These are phyloP conservation scores for Vanrija humicola DNA, from an alignment of 1,284 basidiomycete genomes.

Conservation along the genomic window DNA sequence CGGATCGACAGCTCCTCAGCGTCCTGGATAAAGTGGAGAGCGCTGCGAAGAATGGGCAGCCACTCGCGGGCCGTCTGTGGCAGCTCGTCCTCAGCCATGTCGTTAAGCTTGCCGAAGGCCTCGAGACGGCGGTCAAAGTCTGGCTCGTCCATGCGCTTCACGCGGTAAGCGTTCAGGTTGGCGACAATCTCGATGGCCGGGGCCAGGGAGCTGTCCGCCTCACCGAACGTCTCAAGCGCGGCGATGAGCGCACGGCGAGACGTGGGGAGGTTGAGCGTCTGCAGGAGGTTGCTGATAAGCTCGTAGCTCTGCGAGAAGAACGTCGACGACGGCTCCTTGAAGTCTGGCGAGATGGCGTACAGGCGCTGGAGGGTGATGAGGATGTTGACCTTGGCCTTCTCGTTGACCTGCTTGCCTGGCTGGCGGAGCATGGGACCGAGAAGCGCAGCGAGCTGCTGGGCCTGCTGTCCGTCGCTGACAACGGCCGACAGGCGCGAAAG, in stretches of 20 bases:
- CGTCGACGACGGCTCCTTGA: slow-evolving; percentile 55
- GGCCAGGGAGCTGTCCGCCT: slow-evolving; percentile 55
- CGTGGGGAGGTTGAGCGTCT: slow-evolving; percentile 64
- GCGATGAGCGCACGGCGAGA: slow-evolving; percentile 65
- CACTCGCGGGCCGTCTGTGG: slow-evolving; percentile 52
- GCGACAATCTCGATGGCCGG: slow-evolving; percentile 58
- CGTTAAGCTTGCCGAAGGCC: slow-evolving; percentile 73
- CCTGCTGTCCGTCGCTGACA: slow-evolving; percentile 67
- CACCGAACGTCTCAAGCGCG: slow-evolving; percentile 62
- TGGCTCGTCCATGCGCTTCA: slow-evolving; percentile 78
- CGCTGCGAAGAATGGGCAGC: slow-evolving; percentile 79
- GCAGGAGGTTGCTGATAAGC: slow-evolving; percentile 69
- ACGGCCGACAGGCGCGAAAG: slow-evolving; percentile 76
- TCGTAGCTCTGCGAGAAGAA: slow-evolving; percentile 62
- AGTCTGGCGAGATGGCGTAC: slow-evolving; percentile 67
- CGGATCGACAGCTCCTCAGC: slow-evolving; percentile 83
- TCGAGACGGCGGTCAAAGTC: slow-evolving; percentile 83
- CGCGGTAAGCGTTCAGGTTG: slow-evolving; percentile 81
- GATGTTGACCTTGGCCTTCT: slow-evolving; percentile 82
- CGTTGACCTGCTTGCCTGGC: slow-evolving; percentile 70
- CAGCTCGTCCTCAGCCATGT: slow-evolving; percentile 49
- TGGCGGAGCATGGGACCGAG: slow-evolving; percentile 79
- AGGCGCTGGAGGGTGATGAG: slow-evolving; percentile 71
- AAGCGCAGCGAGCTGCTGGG: slow-evolving; percentile 66
- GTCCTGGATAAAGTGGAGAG: slow-evolving; percentile 84